Percentiles rank a stretch among this genome's conserved stretches.
phyloP scores from a whole-genome alignment of 2,329 filamentous ascomycete species.

The Neofusicoccum sp. region DNA sequence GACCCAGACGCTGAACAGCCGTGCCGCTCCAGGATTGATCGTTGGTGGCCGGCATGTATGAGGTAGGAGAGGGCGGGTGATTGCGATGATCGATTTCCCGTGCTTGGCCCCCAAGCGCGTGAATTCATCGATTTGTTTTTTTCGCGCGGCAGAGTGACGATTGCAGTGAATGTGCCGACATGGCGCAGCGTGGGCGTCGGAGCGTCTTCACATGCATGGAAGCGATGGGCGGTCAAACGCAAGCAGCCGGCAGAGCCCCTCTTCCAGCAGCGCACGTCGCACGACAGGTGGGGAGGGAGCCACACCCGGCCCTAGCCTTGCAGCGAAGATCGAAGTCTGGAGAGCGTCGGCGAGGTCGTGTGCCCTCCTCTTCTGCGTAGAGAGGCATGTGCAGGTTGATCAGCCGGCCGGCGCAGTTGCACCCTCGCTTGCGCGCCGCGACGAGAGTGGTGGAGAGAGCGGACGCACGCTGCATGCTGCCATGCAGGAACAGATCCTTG shows the following conservation, averaged over 20 bases:
- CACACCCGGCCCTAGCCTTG: neutral
- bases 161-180: neutral
- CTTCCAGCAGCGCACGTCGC: neutral
- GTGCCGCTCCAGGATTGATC: neutral
- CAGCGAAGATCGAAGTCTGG: neutral
- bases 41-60: neutral
- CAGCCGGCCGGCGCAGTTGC: neutral
- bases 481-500: conserved; percentile 9
- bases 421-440: neutral
- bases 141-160: neutral
- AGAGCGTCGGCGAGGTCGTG: neutral
- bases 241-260: too few relatives aligned
- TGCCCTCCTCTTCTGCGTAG: neutral
- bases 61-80: neutral
- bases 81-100: conserved; percentile 1
- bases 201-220: conserved; percentile 11
- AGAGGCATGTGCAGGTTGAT: conserved; percentile 4
- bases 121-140: neutral
- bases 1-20: neutral
- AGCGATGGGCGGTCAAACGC: conserved; percentile 1
- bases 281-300: conserved; percentile 2
- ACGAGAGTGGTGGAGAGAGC: neutral
- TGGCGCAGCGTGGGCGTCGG: neutral
- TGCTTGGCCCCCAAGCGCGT: neutral
- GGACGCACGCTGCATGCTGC: neutral